These are phyloP conservation scores for Maudiozyma barnettii DNA, from an alignment of 805 yeast species.

Conservation along the genomic window DNA sequence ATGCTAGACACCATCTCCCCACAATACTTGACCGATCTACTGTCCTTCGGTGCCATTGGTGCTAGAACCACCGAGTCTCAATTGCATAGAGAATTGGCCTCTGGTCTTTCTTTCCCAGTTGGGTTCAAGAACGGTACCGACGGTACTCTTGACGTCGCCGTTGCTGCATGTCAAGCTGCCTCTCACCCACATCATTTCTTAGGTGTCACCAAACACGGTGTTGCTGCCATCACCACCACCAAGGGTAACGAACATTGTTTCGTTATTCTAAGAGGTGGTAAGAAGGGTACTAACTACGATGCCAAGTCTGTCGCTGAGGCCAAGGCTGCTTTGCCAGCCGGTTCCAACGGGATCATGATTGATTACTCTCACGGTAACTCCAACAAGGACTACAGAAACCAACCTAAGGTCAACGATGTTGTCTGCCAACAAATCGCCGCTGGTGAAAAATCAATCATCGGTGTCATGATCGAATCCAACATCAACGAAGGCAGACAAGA, in stretches of 20 bases:
- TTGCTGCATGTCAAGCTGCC: conserved; percentile 91
- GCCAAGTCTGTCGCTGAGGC: conserved; percentile 67
- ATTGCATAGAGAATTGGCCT: conserved; percentile 92
- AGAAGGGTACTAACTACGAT: conserved; percentile 87
- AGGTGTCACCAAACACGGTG: conserved; percentile 95
- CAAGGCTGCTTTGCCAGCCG: conserved; percentile 46
- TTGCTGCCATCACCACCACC: conserved; percentile 92
- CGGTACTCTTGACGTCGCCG: conserved; percentile 84
- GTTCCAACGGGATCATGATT: conserved; percentile 60
- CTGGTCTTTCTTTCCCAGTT: conserved; percentile 96
- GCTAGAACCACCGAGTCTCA: conserved; percentile 99
- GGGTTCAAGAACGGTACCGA: conserved; percentile 99
- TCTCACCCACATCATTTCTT: conserved; percentile 87
- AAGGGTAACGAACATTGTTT: conserved; percentile 93
- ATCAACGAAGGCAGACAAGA: conserved; percentile 86
- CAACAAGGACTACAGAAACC: conserved; percentile 86
- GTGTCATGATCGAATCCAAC: conserved; percentile 93
- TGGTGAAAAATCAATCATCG: conserved; percentile 77
- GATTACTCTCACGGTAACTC: conserved; percentile 99
- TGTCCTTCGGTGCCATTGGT: conserved; percentile 95
- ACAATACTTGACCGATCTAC: conserved; percentile 82
- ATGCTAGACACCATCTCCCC: conserved; percentile 98
- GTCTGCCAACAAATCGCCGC: conserved; percentile 73
- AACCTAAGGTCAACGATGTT: conserved; percentile 78
- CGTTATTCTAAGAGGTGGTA: conserved; percentile 93